Evolutionary conservation across 2,329 filamentous ascomycete genomes (phyloP), one percentile per base, ranked within the genome.

Genomic region (Rugonectria rugulosa): DNA sequence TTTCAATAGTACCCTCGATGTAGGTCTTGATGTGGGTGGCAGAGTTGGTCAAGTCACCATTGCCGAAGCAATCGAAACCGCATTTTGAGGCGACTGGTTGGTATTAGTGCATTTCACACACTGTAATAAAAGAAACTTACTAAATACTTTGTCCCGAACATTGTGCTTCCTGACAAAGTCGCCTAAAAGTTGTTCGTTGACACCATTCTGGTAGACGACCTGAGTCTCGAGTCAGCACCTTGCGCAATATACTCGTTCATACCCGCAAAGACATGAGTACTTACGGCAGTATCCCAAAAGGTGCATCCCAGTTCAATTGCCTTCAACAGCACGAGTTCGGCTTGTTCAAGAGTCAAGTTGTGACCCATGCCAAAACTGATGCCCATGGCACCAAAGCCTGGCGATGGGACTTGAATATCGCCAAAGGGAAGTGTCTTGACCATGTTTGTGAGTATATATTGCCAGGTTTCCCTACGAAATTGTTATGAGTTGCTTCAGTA

Each of bases 131-230:
- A n/a, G n/a, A n/a, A n/a, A n/a, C n/a, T n/a, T n/a, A 79, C 77
- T 65, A 57, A 81, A 81, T n/a, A 81, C 32, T 58, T 81, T 80
- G 50, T 81, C 78, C 2, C 79, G 76, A 9, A 78, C 69, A 42
- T 81, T 78, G 65, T 81, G 78, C 61, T 81, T 81, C 20, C 74
- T 65, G 56, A 81, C 79, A 56, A 81, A 81, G 26, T 80, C 77
- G 4, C 79, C 79, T 0, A 81, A 66, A 0, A 81, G 72, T 64
- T 78, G 80, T 50, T 81, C 79, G 43, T 82, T 81, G 10, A 79
- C 72, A 29, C 79, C 79, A 2, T 73, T 72, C 63, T 71, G 64
- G 54, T 81, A 81, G 4, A 75, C 71, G 19, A 81, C 77, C 77
- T 79, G 19, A n/a, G 12, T 8, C 3, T 3, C 24, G 10, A 21